Evolutionary conservation across 768 basidiomycete species (phyloP).

Genomic region (Leccinum incarnatum): DNA sequence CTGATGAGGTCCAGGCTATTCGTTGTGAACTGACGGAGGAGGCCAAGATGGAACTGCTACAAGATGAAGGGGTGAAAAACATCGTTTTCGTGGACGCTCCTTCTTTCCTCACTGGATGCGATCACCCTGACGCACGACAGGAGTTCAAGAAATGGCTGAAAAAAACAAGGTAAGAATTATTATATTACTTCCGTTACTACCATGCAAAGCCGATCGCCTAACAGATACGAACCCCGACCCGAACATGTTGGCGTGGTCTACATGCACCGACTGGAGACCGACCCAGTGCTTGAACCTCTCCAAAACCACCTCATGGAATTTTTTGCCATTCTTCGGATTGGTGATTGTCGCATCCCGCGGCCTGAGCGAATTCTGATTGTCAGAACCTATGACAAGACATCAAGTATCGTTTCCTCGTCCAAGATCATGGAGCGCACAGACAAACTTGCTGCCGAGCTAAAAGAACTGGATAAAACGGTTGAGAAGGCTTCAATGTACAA

Average conservation of each 20-base stretch:
- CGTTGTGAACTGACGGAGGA: constrained; percentile 14
- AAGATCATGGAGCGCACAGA: constrained; percentile 1
- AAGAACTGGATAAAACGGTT: not conserved
- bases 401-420: not conserved
- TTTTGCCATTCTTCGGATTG: not conserved
- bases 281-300: constrained; percentile 11
- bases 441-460: not conserved
- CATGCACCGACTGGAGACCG: constrained; percentile 19
- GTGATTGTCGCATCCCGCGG: not conserved
- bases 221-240: constrained; percentile 4
- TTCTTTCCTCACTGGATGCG: constrained; percentile 17
- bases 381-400: constrained; percentile 12
- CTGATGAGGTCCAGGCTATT: constrained; percentile 10
- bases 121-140: constrained; percentile 1
- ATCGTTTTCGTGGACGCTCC: constrained; percentile 24
- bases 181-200: not conserved
- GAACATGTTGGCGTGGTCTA: constrained; percentile 13
- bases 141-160: constrained; percentile 7
- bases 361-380: constrained; percentile 6
- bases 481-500: not conserved
- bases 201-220: not conserved
- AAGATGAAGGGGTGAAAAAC: constrained; percentile 1
- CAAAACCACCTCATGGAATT: not conserved
- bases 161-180: not conserved
- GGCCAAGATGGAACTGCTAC: not conserved